Evolutionary conservation across 495 filamentous ascomycete species (phyloP).

Genomic region (Cairneyella variabilis): DNA sequence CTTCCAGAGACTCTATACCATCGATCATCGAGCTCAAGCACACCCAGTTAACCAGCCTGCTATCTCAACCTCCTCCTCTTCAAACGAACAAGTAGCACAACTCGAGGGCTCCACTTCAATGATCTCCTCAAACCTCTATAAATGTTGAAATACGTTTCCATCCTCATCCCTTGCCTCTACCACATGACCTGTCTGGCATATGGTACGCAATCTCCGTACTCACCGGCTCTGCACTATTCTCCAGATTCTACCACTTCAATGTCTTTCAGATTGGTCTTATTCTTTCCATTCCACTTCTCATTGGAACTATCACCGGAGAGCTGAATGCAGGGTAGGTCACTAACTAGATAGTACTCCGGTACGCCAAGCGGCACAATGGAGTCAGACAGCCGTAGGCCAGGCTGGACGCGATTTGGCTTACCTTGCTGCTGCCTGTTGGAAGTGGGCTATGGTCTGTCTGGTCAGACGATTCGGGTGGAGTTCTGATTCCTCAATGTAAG

Average conservation of each 20-base stretch:
- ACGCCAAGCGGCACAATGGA: constrained; percentile 21
- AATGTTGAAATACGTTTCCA: constrained; percentile 28
- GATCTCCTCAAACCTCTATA: constrained; percentile 24
- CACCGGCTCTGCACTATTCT: constrained; percentile 26
- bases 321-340: constrained; percentile 21
- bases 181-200: constrained; percentile 27
- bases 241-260: constrained; percentile 27
- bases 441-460: too few species aligned
- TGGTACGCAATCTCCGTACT: constrained; percentile 29
- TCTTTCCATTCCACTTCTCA: constrained; percentile 21
- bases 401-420: constrained; percentile 24
- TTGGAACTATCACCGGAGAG: constrained; percentile 24
- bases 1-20: constrained; percentile 39
- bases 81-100: neutral
- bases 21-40: constrained; percentile 18
- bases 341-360: constrained; percentile 22
- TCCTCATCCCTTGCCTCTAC: constrained; percentile 27
- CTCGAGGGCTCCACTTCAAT: constrained; percentile 16
- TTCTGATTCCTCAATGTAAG: constrained; percentile 20
- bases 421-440: constrained; percentile 18
- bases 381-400: constrained; percentile 25
- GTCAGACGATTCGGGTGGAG: constrained; percentile 25
- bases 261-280: constrained; percentile 21
- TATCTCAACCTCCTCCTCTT: neutral
- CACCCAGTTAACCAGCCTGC: neutral